These are phyloP conservation scores for Raffaelea arxii DNA, from an alignment of 2,329 filamentous ascomycete genomes.

Conservation along the genomic window DNA sequence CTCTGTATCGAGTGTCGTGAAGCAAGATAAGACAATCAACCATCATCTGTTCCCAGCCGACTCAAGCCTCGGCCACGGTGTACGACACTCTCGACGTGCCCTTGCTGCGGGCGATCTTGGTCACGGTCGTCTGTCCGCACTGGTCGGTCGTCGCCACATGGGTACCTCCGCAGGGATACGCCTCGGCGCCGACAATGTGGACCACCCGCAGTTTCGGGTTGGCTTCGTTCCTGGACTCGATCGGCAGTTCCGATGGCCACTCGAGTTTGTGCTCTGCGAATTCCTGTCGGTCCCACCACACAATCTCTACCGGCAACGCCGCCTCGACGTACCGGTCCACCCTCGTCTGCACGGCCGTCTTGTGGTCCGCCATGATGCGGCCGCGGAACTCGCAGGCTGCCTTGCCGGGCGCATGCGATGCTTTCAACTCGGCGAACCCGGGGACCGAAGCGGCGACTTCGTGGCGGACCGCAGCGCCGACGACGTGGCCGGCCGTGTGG, in stretches of 20 bases:
- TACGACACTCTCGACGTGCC: conserved; percentile 52
- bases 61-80: too few species aligned
- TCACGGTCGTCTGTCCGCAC: conserved; percentile 52
- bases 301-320: conserved; percentile 50
- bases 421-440: conserved; percentile 57
- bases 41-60: too few species aligned
- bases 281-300: conserved; percentile 58
- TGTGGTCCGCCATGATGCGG: conserved; percentile 53
- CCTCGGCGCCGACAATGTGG: conserved; percentile 56
- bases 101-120: conserved; percentile 57
- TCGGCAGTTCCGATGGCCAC: conserved; percentile 46
- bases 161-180: conserved; percentile 67
- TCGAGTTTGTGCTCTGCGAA: conserved; percentile 45
- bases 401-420: conserved; percentile 59
- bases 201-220: conserved; percentile 51
- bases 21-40: too few species aligned
- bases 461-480: conserved; percentile 56
- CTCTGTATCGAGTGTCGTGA: too few species aligned
- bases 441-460: conserved; percentile 41
- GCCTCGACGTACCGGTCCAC: conserved; percentile 48
- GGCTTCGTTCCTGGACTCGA: conserved; percentile 18
- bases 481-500: conserved; percentile 65
- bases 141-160: conserved; percentile 53
- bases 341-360: conserved; percentile 49
- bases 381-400: conserved; percentile 61